Conservation (phyloP, 495 filamentous ascomycete species). For the Podospora bellae-mahoneyi region DNA sequence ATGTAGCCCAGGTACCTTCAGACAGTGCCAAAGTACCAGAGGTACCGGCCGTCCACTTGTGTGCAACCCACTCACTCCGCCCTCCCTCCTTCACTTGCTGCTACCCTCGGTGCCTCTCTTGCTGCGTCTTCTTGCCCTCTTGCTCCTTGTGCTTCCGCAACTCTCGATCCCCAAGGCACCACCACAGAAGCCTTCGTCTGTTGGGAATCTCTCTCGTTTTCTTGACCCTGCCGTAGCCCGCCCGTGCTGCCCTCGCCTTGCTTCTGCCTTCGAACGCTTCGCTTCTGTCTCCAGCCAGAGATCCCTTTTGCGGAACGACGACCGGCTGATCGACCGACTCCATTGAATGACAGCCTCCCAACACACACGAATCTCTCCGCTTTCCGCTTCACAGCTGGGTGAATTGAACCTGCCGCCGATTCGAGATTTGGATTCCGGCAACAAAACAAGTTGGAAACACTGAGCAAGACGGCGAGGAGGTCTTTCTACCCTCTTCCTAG, state of each 20-base stretch:
- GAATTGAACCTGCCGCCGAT: not conserved
- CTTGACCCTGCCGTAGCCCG: not conserved
- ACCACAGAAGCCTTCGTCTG: not conserved
- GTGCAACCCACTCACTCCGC: constrained; percentile 24
- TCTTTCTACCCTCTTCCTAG: not conserved
- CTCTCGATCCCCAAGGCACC: not conserved
- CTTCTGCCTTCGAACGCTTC: not conserved
- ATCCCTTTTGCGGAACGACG: not conserved
- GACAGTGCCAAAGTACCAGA: constrained; percentile 16
- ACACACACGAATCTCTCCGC: not conserved
- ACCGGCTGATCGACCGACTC: constrained; percentile 12
- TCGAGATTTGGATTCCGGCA: not conserved
- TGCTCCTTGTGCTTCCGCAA: not conserved
- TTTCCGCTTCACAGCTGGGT: not conserved
- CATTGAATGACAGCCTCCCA: not conserved
- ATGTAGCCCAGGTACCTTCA: constrained; percentile 15
- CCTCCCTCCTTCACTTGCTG: constrained; percentile 15
- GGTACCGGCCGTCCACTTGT: constrained; percentile 14
- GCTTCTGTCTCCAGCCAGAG: not conserved
- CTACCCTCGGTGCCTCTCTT: constrained; percentile 7
- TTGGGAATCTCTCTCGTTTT: constrained; percentile 7
- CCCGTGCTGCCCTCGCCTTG: not conserved
- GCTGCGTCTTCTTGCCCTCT: not conserved
- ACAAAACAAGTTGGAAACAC: not conserved
- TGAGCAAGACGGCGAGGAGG: not conserved